These are phyloP conservation scores for Arbutus unedo DNA, from an alignment of 148 eudicot species.

Conservation along the genomic window DNA sequence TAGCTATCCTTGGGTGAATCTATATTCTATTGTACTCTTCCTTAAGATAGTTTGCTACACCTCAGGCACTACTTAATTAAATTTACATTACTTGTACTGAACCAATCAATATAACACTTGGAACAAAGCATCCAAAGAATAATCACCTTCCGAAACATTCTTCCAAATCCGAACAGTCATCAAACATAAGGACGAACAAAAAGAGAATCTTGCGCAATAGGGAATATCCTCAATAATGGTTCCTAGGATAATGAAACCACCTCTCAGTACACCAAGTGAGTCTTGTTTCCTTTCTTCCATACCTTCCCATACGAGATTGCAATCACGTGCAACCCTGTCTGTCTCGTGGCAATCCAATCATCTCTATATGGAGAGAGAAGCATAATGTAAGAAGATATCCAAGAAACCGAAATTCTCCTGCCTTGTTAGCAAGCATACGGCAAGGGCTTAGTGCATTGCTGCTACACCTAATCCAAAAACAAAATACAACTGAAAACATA, in stretches of 20 bases:
- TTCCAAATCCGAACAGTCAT: background rate
- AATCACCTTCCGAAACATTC: background rate
- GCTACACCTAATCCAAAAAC: background rate
- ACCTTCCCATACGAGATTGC: background rate
- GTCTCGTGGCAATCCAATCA: background rate
- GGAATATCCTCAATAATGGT: background rate
- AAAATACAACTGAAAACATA: background rate
- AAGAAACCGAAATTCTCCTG: background rate
- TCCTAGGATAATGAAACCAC: background rate
- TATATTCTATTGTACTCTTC: background rate
- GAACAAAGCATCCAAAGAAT: background rate
- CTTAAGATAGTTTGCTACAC: background rate
- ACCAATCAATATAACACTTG: background rate
- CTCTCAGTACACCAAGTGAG: background rate
- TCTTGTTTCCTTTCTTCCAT: background rate
- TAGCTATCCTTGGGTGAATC: background rate
- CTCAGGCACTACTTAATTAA: background rate
- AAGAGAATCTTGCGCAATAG: background rate
- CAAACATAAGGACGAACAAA: background rate
- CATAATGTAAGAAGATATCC: background rate
- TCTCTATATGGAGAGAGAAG: background rate
- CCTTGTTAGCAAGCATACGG: background rate
- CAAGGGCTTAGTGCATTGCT: background rate
- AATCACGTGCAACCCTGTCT: background rate
- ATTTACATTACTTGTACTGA: background rate